Evolutionary conservation across 768 basidiomycete species (phyloP).

Genomic region (Mycena alexandri): DNA sequence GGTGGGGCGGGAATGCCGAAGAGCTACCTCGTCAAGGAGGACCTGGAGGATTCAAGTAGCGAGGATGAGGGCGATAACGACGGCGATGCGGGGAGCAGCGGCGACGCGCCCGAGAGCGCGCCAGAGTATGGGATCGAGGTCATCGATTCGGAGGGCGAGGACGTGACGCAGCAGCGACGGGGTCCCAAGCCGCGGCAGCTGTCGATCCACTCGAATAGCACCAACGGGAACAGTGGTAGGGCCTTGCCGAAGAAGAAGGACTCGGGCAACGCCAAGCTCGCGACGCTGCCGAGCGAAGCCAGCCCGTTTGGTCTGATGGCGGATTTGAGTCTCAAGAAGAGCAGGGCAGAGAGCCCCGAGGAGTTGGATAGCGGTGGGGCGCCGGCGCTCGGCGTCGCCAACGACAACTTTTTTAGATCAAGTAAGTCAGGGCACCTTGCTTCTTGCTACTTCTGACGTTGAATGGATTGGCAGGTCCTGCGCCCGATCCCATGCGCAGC

Average conservation of each 20-base stretch:
- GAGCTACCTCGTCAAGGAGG: conserved; percentile 63
- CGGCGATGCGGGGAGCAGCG: conserved; percentile 42
- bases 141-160: conserved; percentile 57
- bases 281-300: conserved; percentile 70
- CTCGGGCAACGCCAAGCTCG: conserved; percentile 59
- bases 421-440: conserved; percentile 63
- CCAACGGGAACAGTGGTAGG: conserved; percentile 39
- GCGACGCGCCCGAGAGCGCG: conserved; percentile 47
- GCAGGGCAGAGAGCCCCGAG: conserved; percentile 46
- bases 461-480: conserved; percentile 50
- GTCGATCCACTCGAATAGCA: conserved; percentile 54
- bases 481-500: conserved; percentile 54
- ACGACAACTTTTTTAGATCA: conserved; percentile 73
- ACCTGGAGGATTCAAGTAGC: conserved; percentile 55
- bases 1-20: conserved; percentile 68
- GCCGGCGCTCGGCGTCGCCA: conserved; percentile 72
- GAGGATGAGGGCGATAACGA: conserved; percentile 56
- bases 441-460: conserved; percentile 13
- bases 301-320: conserved; percentile 85
- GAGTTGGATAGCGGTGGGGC: conserved; percentile 57
- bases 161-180: conserved; percentile 40
- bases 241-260: conserved; percentile 54
- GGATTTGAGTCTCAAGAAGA: conserved; percentile 65
- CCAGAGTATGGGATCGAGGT: conserved; percentile 58
- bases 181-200: conserved; percentile 46